Percentiles rank a stretch among this genome's conserved stretches.
Evolutionary conservation across 345 rosid species (phyloP).

Genomic region (Syzygium aromaticum): DNA sequence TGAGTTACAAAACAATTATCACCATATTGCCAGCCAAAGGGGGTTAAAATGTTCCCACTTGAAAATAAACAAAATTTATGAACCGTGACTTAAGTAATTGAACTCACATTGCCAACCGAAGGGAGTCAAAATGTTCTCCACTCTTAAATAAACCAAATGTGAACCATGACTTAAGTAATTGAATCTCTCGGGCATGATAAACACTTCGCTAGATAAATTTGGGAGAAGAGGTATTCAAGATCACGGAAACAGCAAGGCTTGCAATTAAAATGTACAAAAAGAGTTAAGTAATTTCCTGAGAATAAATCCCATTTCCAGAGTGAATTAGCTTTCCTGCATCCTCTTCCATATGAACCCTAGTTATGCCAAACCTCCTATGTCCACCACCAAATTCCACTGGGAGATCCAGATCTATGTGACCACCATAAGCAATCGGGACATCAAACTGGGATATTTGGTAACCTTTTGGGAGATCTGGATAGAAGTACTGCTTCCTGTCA

Average conservation of each 20-base stretch:
- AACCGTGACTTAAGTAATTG: not conserved
- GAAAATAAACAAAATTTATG: not conserved
- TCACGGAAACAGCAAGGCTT: not conserved
- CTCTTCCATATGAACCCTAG: constrained; percentile 98
- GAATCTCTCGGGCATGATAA: not conserved
- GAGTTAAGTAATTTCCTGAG: constrained; percentile 41
- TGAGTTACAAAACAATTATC: not conserved
- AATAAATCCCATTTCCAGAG: constrained; percentile 57
- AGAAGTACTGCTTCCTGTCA: constrained; percentile 94
- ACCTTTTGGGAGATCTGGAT: constrained; percentile 97
- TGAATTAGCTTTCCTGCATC: constrained; percentile 94
- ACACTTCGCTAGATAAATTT: not conserved
- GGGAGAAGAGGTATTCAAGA: not conserved
- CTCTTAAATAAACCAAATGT: not conserved
- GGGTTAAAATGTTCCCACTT: not conserved
- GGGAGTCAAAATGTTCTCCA: not conserved
- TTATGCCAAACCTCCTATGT: constrained; percentile 78
- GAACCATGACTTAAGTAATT: not conserved
- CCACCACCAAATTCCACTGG: constrained; percentile 92
- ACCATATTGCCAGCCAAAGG: not conserved
- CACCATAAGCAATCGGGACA: constrained; percentile 75
- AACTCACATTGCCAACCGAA: not conserved
- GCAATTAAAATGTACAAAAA: not conserved
- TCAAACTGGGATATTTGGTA: constrained; percentile 97
- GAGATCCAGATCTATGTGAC: constrained; percentile 75